These are phyloP conservation scores for Favolaschia claudopus DNA, from an alignment of 768 basidiomycete genomes.

Conservation along the genomic window DNA sequence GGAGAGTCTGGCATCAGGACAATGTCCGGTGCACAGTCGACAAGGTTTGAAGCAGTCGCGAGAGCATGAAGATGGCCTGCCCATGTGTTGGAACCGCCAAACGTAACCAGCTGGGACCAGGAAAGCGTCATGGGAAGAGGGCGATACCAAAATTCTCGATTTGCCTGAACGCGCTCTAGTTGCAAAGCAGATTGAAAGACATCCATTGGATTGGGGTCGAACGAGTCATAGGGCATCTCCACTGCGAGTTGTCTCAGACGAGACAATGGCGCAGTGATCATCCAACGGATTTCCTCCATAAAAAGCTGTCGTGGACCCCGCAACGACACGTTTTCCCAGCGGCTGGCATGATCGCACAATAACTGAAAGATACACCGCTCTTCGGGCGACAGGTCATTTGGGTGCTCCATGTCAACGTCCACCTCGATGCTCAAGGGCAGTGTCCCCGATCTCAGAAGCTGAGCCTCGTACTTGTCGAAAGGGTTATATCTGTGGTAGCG, in stretches of 20 bases:
- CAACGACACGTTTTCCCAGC: too few relatives aligned
- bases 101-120: not conserved
- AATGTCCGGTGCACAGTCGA: not conserved
- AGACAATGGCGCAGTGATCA: not conserved
- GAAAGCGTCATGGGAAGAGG: not conserved
- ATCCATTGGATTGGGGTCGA: not conserved
- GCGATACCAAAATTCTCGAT: not conserved
- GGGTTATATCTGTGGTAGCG: too few relatives aligned
- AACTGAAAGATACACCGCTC: too few relatives aligned
- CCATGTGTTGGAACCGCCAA: not conserved
- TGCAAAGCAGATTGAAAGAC: not conserved
- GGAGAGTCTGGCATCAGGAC: not conserved
- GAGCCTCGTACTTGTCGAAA: too few relatives aligned
- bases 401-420: too few relatives aligned
- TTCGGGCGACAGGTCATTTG: too few relatives aligned
- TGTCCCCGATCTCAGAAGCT: not conserved
- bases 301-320: too few relatives aligned
- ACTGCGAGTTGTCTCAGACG: not conserved
- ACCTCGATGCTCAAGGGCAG: not conserved
- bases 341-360: too few relatives aligned
- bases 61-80: not conserved
- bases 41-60: not conserved
- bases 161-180: not conserved
- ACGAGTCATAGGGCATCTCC: not conserved
- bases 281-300: too few relatives aligned